Evolutionary conservation across 2,329 filamentous ascomycete genomes (phyloP).

Genomic region (Penicillium sp.): DNA sequence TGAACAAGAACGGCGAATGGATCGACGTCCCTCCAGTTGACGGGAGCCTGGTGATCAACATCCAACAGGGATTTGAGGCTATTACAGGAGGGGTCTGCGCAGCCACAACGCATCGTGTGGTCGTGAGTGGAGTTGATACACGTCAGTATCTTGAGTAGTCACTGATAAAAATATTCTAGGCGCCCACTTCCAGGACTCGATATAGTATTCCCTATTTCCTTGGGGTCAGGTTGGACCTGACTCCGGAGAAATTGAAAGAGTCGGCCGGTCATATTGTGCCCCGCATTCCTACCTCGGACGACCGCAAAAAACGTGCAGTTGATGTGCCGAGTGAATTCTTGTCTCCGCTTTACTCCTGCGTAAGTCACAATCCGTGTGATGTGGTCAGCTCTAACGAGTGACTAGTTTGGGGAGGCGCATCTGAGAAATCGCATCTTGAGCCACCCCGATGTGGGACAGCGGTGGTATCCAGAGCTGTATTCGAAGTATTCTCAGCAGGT

Average conservation of each 20-base stretch:
- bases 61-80: constrained; percentile 56
- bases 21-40: constrained; percentile 45
- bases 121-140: constrained; percentile 20
- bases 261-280: constrained; percentile 33
- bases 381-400: not conserved
- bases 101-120: constrained; percentile 38
- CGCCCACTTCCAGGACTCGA: constrained; percentile 29
- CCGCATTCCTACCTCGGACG: constrained; percentile 30
- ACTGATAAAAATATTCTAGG: constrained; percentile 30
- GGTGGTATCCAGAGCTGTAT: constrained; percentile 37
- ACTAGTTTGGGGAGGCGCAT: constrained; percentile 38
- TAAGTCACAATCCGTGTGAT: constrained; percentile 16
- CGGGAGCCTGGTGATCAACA: constrained; percentile 49
- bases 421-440: constrained; percentile 38
- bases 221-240: constrained; percentile 51
- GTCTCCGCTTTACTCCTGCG: constrained; percentile 36
- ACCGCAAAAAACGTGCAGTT: constrained; percentile 31
- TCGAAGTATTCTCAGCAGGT: constrained; percentile 28
- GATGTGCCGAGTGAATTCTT: constrained; percentile 40
- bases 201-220: constrained; percentile 58
- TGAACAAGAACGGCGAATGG: constrained; percentile 48
- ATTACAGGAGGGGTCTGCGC: constrained; percentile 56
- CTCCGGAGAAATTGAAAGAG: constrained; percentile 42
- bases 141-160: not conserved
- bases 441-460: constrained; percentile 36